Conservation (phyloP, 2,329 filamentous ascomycete species). For the Diaporthe ilicicola region DNA sequence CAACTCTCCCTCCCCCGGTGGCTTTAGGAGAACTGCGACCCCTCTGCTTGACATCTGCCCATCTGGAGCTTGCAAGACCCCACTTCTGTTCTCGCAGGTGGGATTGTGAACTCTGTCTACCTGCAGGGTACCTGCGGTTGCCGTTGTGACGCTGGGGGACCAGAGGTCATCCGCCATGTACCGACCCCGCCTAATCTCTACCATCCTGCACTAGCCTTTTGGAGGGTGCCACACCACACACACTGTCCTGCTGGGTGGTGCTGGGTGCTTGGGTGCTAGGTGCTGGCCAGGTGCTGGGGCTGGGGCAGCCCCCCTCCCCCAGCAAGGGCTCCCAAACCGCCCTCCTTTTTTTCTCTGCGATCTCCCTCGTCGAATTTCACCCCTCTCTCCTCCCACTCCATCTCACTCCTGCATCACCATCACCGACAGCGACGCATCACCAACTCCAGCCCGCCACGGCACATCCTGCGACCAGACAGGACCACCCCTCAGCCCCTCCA, state of each 20-base stretch:
- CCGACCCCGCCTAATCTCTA: constrained; percentile 27
- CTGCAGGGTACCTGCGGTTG: background rate
- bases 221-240: constrained; percentile 16
- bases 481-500: constrained; percentile 36
- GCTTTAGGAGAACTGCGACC: constrained; percentile 12
- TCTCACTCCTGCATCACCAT: constrained; percentile 37
- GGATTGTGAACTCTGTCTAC: constrained; percentile 24
- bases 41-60: constrained; percentile 27
- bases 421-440: constrained; percentile 34
- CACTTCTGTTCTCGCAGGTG: constrained; percentile 28
- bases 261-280: constrained; percentile 2
- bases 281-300: background rate
- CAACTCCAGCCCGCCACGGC: background rate
- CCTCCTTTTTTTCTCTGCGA: constrained; percentile 37
- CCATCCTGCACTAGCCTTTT: constrained; percentile 24
- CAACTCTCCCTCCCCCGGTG: background rate
- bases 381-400: constrained; percentile 40
- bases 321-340: constrained; percentile 37
- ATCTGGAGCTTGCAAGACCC: constrained; percentile 29
- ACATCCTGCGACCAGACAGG: constrained; percentile 38
- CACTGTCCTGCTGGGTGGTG: constrained; percentile 26
- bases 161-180: background rate
- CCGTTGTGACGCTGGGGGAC: too few species aligned
- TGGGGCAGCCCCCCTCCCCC: constrained; percentile 34
- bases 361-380: constrained; percentile 41